Conservation (phyloP, 1,284 basidiomycete genomes). For the Mycena citricolor region DNA sequence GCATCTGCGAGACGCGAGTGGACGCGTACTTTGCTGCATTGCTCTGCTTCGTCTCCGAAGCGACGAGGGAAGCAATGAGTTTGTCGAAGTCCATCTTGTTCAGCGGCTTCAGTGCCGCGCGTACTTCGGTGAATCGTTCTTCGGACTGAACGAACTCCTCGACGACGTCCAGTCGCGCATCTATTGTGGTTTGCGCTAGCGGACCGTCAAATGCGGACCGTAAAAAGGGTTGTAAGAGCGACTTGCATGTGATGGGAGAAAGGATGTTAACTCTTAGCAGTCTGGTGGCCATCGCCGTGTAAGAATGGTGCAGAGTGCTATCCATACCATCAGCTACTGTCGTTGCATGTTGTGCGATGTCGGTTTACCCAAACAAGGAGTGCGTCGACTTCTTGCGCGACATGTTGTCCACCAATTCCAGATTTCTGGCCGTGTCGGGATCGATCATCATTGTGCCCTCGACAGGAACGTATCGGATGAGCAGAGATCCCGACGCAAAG, state of each 20-base stretch:
- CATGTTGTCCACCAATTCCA: constrained; percentile 84
- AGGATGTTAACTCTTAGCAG: constrained; percentile 81
- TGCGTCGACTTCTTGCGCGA: constrained; percentile 58
- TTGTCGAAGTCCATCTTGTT: constrained; percentile 88
- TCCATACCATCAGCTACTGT: neutral
- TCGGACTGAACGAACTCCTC: constrained; percentile 80
- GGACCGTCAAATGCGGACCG: constrained; percentile 9
- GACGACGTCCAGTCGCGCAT: constrained; percentile 81
- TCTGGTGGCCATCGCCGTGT: constrained; percentile 84
- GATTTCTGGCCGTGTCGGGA: constrained; percentile 78
- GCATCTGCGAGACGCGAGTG: constrained; percentile 71
- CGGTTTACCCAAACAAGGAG: constrained; percentile 76
- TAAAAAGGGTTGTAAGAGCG: neutral
- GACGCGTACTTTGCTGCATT: constrained; percentile 64
- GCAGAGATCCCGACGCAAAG: constrained; percentile 73
- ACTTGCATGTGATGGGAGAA: constrained; percentile 65
- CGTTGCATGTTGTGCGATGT: neutral
- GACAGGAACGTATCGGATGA: constrained; percentile 76
- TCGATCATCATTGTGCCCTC: constrained; percentile 94
- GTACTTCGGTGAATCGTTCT: constrained; percentile 69
- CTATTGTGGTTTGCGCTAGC: constrained; percentile 62
- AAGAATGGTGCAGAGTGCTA: constrained; percentile 77
- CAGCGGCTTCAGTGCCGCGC: constrained; percentile 66
- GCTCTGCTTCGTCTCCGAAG: constrained; percentile 55
- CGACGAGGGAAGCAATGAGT: constrained; percentile 69